Percentiles rank a stretch among this genome's conserved stretches.
These are phyloP conservation scores for Chimonanthus praecox DNA, from an alignment of 164 flowering plant genomes.

Conservation along the genomic window DNA sequence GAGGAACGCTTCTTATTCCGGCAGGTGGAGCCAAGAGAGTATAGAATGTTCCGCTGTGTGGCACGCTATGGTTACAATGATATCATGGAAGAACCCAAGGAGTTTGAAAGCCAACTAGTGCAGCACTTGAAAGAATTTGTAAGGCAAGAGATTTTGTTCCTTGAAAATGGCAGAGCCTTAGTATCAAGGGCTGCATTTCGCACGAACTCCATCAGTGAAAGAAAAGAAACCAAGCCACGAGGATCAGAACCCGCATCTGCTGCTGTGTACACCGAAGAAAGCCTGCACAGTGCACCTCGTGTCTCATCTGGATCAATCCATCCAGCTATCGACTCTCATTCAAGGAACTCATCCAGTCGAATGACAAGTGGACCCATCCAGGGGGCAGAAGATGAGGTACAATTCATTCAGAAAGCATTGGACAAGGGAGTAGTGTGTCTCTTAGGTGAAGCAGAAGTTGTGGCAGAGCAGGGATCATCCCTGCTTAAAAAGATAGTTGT, in stretches of 20 bases:
- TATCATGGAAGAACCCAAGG: slow-evolving; percentile 25
- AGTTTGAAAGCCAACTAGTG: slow-evolving; percentile 47
- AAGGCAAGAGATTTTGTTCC: slow-evolving; percentile 31
- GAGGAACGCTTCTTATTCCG: slow-evolving; percentile 68
- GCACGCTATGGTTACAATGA: slow-evolving; percentile 74
- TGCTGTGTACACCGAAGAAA: slow-evolving; percentile 22
- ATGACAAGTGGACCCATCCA: slow-evolving; percentile 15
- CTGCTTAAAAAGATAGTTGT: slow-evolving; percentile 47
- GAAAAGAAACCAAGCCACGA: slow-evolving; percentile 12
- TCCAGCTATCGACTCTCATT: slow-evolving; percentile 11
- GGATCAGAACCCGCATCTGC: slow-evolving; percentile 12
- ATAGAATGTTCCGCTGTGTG: slow-evolving; percentile 60
- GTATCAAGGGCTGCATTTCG: slow-evolving; percentile 4
- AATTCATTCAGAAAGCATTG: slow-evolving; percentile 44
- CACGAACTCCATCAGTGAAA: slow-evolving; percentile 16
- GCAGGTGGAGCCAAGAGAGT: slow-evolving; percentile 46
- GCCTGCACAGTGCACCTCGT: slow-evolving; percentile 7
- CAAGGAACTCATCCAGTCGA: slow-evolving; percentile 26
- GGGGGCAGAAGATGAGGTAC: slow-evolving; percentile 45
- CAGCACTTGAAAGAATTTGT: slow-evolving; percentile 53
- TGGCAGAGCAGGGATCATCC: slow-evolving; percentile 46
- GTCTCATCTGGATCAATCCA: slow-evolving; percentile 36
- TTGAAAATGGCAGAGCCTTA: slow-evolving; percentile 16
- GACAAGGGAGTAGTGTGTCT: slow-evolving; percentile 66
- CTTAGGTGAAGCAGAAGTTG: slow-evolving; percentile 67